Percentiles rank a stretch among this genome's conserved stretches.
These are phyloP conservation scores for Malassezia globosa DNA, from an alignment of 1,284 basidiomycete genomes.

Conservation along the genomic window DNA sequence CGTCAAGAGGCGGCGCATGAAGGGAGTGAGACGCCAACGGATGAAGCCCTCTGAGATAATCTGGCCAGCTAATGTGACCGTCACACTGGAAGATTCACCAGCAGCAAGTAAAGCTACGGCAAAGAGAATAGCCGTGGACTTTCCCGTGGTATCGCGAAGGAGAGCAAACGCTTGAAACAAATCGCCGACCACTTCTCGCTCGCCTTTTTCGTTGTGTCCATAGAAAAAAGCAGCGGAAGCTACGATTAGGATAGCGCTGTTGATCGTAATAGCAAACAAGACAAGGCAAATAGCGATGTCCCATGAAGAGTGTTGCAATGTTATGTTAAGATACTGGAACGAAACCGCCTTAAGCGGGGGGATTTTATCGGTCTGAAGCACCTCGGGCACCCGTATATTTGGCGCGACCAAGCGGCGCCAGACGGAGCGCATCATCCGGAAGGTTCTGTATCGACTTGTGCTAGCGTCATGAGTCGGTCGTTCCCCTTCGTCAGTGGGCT, in stretches of 20 bases:
- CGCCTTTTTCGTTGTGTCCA: constrained; percentile 17
- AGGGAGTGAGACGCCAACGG: constrained; percentile 72
- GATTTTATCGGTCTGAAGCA: background rate
- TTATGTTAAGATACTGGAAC: constrained; percentile 23
- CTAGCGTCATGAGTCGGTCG: background rate
- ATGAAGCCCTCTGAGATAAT: constrained; percentile 89
- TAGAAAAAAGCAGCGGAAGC: constrained; percentile 50
- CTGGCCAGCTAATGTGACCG: constrained; percentile 82
- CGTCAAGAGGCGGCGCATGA: constrained; percentile 69
- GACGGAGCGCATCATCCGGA: background rate
- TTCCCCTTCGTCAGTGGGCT: background rate
- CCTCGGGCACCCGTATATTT: constrained; percentile 8
- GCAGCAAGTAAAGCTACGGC: constrained; percentile 52
- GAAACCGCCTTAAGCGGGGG: constrained; percentile 11
- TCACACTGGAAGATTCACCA: constrained; percentile 83
- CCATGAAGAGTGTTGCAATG: constrained; percentile 39
- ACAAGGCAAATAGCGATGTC: constrained; percentile 45
- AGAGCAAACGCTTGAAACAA: constrained; percentile 39
- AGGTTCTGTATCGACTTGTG: background rate
- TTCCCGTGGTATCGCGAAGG: constrained; percentile 26
- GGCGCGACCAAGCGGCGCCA: constrained; percentile 1
- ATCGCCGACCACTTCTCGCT: constrained; percentile 27
- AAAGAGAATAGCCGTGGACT: constrained; percentile 32
- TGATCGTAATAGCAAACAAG: constrained; percentile 59
- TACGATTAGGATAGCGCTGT: constrained; percentile 59